Base-by-base conservation (phyloP, 2,329 filamentous ascomycete genomes). In the Acrocalymma vagum region DNA sequence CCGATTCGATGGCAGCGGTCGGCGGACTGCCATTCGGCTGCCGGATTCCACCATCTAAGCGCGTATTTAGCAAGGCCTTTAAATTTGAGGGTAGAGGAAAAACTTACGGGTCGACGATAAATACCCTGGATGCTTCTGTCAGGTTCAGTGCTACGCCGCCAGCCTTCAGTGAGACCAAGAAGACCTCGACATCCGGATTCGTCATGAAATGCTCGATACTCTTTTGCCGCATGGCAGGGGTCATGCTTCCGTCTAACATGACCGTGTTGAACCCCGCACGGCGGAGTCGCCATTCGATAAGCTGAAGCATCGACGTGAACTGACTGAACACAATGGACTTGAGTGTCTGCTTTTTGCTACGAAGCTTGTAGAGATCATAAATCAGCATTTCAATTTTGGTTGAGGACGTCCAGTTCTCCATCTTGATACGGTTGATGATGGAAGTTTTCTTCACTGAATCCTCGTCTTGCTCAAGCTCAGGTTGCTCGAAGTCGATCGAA, bases 261-360 rank as follows among this genome's bases (percentile, higher is more conserved):
- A 97, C 94, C 0, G 94, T 99, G 26, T 90, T 95, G 73, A 99
- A 96, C 5, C 94, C 94, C n/a, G 93, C 94, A 45, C 93, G 88
- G 42, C 92, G 90, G 37, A 99, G 82, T 38, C 93, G 89, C 93
- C 93, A 97, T 73, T 97, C 93, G 30, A 96, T 93, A 17, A 97
- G 82, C 75, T 96, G 93, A 44, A 97, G 77, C 93, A 97, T 97
- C 2, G 90, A 94, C 0, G 93, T 96, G 65, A 97, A 97, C 62
- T 96, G 92, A 7, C 90, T 95, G 69, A 97, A 97, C 51, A 97
- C 94, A 63, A 97, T 97, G 4, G 90, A 95, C 74, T 99, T 99
- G 69, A 94, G 87, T 0, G 91, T 95, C 49, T 91, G 86, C 67
- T 95, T 96, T 73, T 95, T 89, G 42, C 88, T 95, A 42, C 94